Base-by-base conservation (phyloP, 2,329 filamentous ascomycete species). In the Thielaviopsis euricoi region DNA sequence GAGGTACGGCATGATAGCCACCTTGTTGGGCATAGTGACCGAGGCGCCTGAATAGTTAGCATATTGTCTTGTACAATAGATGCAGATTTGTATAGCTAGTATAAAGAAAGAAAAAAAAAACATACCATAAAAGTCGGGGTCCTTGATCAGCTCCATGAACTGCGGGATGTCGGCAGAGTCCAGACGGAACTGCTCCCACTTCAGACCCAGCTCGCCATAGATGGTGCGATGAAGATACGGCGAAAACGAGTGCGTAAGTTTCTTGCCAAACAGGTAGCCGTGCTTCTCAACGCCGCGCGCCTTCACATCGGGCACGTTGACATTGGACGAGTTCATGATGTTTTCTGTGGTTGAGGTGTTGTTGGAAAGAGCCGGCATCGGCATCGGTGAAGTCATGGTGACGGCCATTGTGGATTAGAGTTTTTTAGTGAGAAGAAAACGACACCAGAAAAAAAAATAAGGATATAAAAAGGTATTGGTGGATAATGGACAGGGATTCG, bases 21-120 rank as follows among this genome's bases (percentile, higher is more conserved):
- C 80, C 69, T 93, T 91, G 74, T 88, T 83, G 0, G 87, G 87
- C 87, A 91, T 93, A 21, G 87, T 91, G 43, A 91, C 82, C 3
- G 84, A 81, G 22, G 83, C 80, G 57, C 84, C 83, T 79, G 59
- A 21, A 40, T 17, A 29, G 40, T 33, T 43, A 43, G 37, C 37
- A 29, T 10, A 33, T 40, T 21, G 19, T 54, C 51, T 43, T n/a
- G 3, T n/a, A 15, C 5, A 43, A 2, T n/a, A 10, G 29, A 33
- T 2, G 37, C 33, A 40, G 33, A 12, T 40, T 13, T 17, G 5
- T 3, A 4, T 3, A 52, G 52, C n/a, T 19, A 21, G 29, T 50
- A 12, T 26, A n/a, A 21, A 25, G 23, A 23, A 19, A 9, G 3
- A 17, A 52, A 13, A 48, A 3, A 15, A 13, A 25, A 54, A 55